Evolutionary conservation across 2,329 filamentous ascomycete genomes (phyloP), one percentile per base, ranked within the genome.

Genomic region (Juglanconis sp.): DNA sequence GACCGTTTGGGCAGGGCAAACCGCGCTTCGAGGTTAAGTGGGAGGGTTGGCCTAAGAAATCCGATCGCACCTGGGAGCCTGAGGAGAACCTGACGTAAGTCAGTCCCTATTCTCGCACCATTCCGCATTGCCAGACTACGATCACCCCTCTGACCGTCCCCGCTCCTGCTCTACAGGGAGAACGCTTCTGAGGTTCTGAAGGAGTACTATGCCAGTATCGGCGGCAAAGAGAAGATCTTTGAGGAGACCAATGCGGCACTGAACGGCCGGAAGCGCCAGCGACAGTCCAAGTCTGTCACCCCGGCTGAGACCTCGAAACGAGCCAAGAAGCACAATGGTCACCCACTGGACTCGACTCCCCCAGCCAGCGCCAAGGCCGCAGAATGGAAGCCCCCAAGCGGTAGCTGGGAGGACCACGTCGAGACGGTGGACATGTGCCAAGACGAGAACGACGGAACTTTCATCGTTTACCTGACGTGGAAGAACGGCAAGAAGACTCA

Each of bases 51-150:
- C 84, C 90, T 0, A 83, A 87, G 63, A 85, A 87, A 63, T 72
- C 77, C 0, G 91, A 95, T 65, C 75, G 84, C 68, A 95, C 91
- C 0, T 94, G 90, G 90, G 91, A 95, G 70, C 87, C 89, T 0
- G 87, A 91, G 67, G 84, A 86, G 10, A 93, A 92, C 66, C 76
- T 91, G 62, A 73, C 66, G 84, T 87, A 73, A 61, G 80, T 31
- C 42, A 24, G 13, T 17, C n/a, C 7, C 42, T 17, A 4, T 6
- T 46, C 15, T n/a, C 17, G 17, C 17, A 24, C 17, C 17, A 24
- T 24, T 24, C 42, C 15, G 15, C n/a, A 4, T 24, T 46, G 42
- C 8, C 42, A 46, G n/a, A 9, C 38, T 4, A 35, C 48, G 24
- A 44, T 34, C 36, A 3, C 9, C 9, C 10, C 9, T 32, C 40